Conservation (phyloP, 176 grass and related monocot genomes). For the Avena insularis region DNA sequence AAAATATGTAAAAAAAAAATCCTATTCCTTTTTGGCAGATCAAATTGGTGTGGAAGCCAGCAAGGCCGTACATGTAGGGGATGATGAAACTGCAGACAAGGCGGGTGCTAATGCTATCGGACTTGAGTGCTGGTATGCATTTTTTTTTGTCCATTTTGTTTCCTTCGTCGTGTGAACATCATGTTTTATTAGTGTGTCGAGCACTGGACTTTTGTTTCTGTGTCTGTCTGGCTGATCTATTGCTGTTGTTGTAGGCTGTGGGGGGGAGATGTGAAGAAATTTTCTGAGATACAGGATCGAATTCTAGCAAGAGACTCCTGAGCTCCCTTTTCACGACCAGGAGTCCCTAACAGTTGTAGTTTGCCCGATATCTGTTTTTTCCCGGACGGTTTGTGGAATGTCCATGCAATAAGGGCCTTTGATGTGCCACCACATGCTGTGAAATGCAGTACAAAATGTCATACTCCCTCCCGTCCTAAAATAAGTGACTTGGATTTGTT, state of each 20-base stretch:
- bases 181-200: neutral
- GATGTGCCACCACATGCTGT: no score
- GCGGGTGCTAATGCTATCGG: constrained; percentile 73
- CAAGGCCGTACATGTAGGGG: constrained; percentile 80
- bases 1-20: neutral
- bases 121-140: constrained; percentile 80
- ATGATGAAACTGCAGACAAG: constrained; percentile 82
- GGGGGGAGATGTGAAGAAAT: constrained; percentile 78
- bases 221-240: constrained; percentile 20
- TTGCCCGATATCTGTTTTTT: neutral
- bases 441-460: no score
- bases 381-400: neutral
- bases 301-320: constrained; percentile 40
- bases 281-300: constrained; percentile 50
- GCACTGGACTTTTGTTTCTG: no score
- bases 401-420: neutral
- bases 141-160: neutral
- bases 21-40: constrained; percentile 50
- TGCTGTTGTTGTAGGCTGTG: constrained; percentile 62
- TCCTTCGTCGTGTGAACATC: neutral
- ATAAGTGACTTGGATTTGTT: no score
- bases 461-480: no score
- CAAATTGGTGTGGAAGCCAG: constrained; percentile 63
- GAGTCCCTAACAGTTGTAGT: neutral
- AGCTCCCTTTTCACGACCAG: neutral